Conservation (phyloP, 2,329 filamentous ascomycete species). For the Drechmeria coniospora region DNA sequence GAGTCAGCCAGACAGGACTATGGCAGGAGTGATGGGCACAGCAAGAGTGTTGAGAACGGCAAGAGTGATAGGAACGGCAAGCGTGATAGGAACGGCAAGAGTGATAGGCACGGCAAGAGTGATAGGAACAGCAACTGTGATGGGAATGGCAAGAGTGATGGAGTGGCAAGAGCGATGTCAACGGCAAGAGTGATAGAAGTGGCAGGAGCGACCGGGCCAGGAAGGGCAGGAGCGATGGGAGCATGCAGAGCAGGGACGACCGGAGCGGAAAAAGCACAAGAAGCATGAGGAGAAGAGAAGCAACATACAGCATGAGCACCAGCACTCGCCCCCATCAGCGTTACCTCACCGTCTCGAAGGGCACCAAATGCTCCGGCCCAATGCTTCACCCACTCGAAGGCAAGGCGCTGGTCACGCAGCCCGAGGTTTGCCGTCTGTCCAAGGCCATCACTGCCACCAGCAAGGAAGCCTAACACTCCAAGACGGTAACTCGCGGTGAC, state of each 20-base stretch:
- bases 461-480: slow-evolving; percentile 53
- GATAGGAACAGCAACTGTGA: too few relatives aligned
- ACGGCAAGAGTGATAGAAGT: too few relatives aligned
- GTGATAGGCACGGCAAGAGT: too few relatives aligned
- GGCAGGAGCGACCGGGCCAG: too few relatives aligned
- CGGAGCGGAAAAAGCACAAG: too few relatives aligned
- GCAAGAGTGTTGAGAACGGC: slow-evolving; percentile 1
- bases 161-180: too few relatives aligned
- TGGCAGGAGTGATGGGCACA: too few relatives aligned
- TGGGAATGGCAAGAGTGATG: too few relatives aligned
- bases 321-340: slow-evolving; percentile 45
- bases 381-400: slow-evolving; percentile 43
- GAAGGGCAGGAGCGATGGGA: too few relatives aligned
- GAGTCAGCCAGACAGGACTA: too few relatives aligned
- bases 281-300: too few relatives aligned
- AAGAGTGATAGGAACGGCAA: slow-evolving; percentile 5
- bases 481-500: slow-evolving; percentile 50
- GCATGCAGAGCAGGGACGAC: too few relatives aligned
- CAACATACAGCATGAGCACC: slow-evolving; percentile 43
- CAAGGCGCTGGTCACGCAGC: slow-evolving; percentile 42
- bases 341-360: slow-evolving; percentile 35
- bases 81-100: slow-evolving; percentile 4
- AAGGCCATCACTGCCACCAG: slow-evolving; percentile 33
- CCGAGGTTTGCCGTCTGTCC: slow-evolving; percentile 46
- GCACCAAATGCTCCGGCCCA: slow-evolving; percentile 48